A percentile compares a stretch with the other conserved stretches of the same genome.
phyloP scores from a whole-genome alignment of 2,329 filamentous ascomycete species.

The Orbilia oligospora region DNA sequence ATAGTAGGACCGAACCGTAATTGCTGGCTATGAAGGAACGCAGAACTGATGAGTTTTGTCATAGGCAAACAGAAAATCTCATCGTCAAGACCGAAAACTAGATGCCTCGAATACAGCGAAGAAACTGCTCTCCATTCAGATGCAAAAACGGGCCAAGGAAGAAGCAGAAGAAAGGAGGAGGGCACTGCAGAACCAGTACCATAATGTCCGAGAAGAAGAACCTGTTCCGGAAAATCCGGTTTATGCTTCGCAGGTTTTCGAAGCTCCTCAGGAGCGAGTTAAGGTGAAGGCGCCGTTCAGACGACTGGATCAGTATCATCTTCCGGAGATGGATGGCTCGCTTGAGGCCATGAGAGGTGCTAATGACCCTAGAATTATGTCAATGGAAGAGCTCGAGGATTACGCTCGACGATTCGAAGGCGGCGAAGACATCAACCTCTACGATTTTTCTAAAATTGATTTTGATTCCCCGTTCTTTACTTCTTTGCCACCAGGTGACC shows the following conservation, averaged over 20 bases:
- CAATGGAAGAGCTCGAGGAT: slow-evolving; percentile 89
- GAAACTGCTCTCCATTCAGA: slow-evolving; percentile 91
- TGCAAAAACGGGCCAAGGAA: slow-evolving; percentile 90
- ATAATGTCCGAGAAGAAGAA: slow-evolving; percentile 67
- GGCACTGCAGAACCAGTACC: slow-evolving; percentile 62
- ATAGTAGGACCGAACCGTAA: slow-evolving; percentile 71
- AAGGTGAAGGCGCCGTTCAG: slow-evolving; percentile 79
- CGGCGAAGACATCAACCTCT: slow-evolving; percentile 81
- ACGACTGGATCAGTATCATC: slow-evolving; percentile 94
- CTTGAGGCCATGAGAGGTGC: slow-evolving; percentile 85
- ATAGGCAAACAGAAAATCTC: slow-evolving; percentile 76
- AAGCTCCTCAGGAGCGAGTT: slow-evolving; percentile 82
- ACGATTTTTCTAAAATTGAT: slow-evolving; percentile 91
- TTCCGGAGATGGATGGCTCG: slow-evolving; percentile 84
- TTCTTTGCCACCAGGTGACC: slow-evolving; percentile 87
- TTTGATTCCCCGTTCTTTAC: slow-evolving; percentile 96
- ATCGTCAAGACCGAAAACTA: slow-evolving; percentile 88
- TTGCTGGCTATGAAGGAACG: background rate
- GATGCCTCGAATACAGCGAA: slow-evolving; percentile 93
- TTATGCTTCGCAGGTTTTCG: slow-evolving; percentile 90
- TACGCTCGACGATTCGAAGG: slow-evolving; percentile 93
- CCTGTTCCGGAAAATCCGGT: slow-evolving; percentile 80
- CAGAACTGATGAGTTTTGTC: background rate
- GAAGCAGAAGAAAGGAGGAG: slow-evolving; percentile 78
- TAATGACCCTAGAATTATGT: slow-evolving; percentile 97